These are phyloP conservation scores for Leishmania turanica DNA, from an alignment of 208 protist genomes.

Conservation along the genomic window DNA sequence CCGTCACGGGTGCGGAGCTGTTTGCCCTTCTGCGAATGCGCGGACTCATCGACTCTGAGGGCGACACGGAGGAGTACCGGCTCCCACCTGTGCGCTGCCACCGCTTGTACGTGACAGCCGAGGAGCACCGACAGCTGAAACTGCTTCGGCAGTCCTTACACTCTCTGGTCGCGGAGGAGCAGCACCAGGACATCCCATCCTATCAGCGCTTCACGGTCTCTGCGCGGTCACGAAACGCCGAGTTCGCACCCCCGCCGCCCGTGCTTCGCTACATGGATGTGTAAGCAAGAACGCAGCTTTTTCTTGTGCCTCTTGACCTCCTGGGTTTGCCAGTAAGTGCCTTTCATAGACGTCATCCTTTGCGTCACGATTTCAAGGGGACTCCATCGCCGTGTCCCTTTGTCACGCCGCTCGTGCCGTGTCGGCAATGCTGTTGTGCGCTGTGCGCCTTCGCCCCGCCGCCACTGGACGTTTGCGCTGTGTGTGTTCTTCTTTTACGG, in stretches of 20 bases:
- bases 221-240: constrained; percentile 26
- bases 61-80: constrained; percentile 58
- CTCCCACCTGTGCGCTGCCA: constrained; percentile 56
- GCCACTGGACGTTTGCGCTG: not conserved
- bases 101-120: constrained; percentile 58
- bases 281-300: not conserved
- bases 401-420: not conserved
- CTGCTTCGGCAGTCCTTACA: constrained; percentile 50
- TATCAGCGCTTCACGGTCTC: constrained; percentile 31
- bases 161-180: constrained; percentile 16
- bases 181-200: constrained; percentile 8
- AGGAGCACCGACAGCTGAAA: constrained; percentile 69
- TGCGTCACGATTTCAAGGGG: not conserved
- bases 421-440: not conserved
- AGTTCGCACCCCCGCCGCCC: constrained; percentile 14
- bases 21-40: constrained; percentile 79
- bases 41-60: constrained; percentile 67
- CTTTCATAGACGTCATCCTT: not conserved
- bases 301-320: not conserved
- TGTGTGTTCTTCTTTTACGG: not conserved
- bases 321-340: not conserved
- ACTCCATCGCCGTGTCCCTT: not conserved
- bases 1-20: constrained; percentile 72
- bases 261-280: constrained; percentile 21
- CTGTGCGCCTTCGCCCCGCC: too few relatives aligned